Evolutionary conservation across 2,329 filamentous ascomycete genomes (phyloP).

Genomic region (Thielaviopsis euricoi): DNA sequence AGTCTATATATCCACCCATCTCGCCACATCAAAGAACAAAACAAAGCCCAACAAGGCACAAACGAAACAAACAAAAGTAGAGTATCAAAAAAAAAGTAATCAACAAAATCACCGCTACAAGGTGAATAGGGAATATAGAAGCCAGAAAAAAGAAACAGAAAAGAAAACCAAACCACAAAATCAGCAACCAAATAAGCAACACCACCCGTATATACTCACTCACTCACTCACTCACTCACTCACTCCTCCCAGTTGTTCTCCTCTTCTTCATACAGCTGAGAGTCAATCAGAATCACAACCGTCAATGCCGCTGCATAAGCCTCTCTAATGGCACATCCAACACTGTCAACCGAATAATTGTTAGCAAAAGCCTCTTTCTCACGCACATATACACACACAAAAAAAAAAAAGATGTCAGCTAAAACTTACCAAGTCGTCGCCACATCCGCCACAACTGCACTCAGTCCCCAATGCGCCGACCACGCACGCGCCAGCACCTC

Average conservation of each 20-base stretch:
- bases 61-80: background rate
- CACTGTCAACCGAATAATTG: conserved; percentile 26
- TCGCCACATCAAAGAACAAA: background rate
- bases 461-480: conserved; percentile 61
- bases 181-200: background rate
- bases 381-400: background rate
- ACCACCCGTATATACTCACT: too few species aligned
- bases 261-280: conserved; percentile 17
- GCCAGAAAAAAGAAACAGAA: background rate
- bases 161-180: background rate
- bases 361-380: conserved; percentile 8
- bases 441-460: conserved; percentile 53
- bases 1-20: background rate
- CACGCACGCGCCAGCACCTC: conserved; percentile 62
- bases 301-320: conserved; percentile 58
- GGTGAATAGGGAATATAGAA: background rate
- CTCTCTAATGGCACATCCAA: conserved; percentile 59
- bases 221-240: background rate
- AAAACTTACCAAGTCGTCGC: conserved; percentile 45
- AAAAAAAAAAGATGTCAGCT: background rate
- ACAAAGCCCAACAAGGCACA: background rate
- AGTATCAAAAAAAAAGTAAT: background rate
- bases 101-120: background rate
- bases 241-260: background rate
- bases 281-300: conserved; percentile 52